Base-by-base conservation (phyloP, 345 rosid genomes). In the Aegle marmelos region DNA sequence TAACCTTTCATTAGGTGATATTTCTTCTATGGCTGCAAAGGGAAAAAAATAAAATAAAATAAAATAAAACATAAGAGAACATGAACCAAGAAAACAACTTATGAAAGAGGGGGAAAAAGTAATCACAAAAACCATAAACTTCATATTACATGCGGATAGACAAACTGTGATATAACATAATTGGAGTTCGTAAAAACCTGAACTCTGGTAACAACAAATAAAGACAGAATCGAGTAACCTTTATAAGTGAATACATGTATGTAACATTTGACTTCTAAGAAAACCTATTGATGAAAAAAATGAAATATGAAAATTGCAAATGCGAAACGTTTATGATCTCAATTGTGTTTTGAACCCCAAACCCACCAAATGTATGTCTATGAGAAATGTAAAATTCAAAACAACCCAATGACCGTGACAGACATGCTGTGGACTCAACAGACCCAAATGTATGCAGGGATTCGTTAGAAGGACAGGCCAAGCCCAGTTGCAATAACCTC, bases 361-460 rank as follows among this genome's bases (percentile, higher is more conserved):
- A 63, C 80, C 69, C n/a, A 70, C 79, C 39, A 22, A 48, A 21
- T 48, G 75, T 28, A 67, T 79, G 66, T 76, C 37, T 25, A 48
- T 78, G 72, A 62, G 10, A 11, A 28, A 59, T 57, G 50, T 65
- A 10, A 61, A 50, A 53, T 17, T 73, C 25, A 39, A 67, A 76
- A 68, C 68, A 34, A 80, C 84, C 82, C 67, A 61, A 73, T 50
- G 79, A 84, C 78, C 82, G 34, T 67, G 76, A 80, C 59, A 34
- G 82, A 59, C 67, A 76, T 39, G 31, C 54, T 69, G 75, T 82
- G 56, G 85, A 81, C 80, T 86, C 86, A 77, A 84, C 83, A 81
- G 75, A 79, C 85, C 76, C 84, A 82, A 81, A 82, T 86, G 91
- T 86, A 88, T 86, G 89, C 82, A 83, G 72, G 86, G 76, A 84